Evolutionary conservation across 2,329 filamentous ascomycete species (phyloP), one percentile per base, ranked within the genome.

Genomic region (Aspergillus clavatus): DNA sequence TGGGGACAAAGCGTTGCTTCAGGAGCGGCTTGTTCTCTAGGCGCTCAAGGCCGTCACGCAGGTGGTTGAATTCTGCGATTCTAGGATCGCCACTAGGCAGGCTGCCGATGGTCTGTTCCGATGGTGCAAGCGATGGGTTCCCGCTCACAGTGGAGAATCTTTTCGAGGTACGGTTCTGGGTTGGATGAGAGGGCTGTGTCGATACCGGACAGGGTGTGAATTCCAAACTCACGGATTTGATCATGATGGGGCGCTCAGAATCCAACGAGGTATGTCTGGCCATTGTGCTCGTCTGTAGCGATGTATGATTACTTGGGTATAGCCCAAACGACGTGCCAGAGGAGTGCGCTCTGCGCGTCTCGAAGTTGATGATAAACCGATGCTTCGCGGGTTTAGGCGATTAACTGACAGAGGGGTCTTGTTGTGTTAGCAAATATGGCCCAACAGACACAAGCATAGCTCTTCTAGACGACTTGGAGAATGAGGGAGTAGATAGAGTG

Each of bases 11-110:
- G 57, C 90, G 85, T 73, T 96, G 90, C 59, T 85, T 81, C 57
- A 81, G 74, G 22, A 95, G 82, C 39, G 86, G 86, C 71, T 88
- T 89, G 76, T 95, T 93, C 69, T 94, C 87, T 72, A 96, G 86
- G 61, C 89, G 87, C 60, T 89, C 84, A 53, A 95, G 81, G 48
- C 86, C 84, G 50, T 84, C 81, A 58, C 87, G 85, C 67, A 93
- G 89, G 56, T 87, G 81, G 67, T 84, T 80, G 64, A 93, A 82
- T 60, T 83, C 81, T 51, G 76, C 74, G 52, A 79, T 71, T 61
- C 77, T 76, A 51, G 77, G 75, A 64, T 77, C 74, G 37, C 64
- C 63, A 45, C 61, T 69, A 45, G 62, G 65, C 14, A 68, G 51
- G 52, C 61, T 65, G 41, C 62, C 58, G 45, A 62, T 67, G 38